Evolutionary conservation across 257 asterid species (phyloP).

Genomic region (Orobanche coerulescens): DNA sequence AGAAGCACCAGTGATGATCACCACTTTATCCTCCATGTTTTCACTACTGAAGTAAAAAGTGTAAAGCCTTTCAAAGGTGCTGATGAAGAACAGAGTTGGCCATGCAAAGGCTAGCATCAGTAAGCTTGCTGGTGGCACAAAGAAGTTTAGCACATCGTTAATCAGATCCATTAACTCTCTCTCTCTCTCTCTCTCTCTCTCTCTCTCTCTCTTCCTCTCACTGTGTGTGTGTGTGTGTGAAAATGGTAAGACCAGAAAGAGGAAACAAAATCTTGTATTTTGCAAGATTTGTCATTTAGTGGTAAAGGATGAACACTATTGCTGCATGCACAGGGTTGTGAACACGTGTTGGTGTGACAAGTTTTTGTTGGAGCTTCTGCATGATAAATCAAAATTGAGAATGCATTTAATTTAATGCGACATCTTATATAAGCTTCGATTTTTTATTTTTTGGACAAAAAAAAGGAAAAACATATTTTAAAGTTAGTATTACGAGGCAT

Average conservation of each 20-base stretch:
- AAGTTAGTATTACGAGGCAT: no score
- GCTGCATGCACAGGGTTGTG: constrained; percentile 38
- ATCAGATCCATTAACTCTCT: constrained; percentile 40
- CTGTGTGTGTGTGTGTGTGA: no score
- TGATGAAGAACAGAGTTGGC: constrained; percentile 75
- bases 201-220: no score
- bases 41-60: constrained; percentile 30
- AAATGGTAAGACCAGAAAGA: no score
- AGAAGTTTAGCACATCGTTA: constrained; percentile 42
- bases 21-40: constrained; percentile 64
- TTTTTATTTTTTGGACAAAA: no score
- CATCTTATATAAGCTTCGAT: no score
- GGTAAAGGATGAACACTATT: constrained; percentile 34
- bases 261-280: no score
- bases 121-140: constrained; percentile 84
- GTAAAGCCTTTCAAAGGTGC: constrained; percentile 62
- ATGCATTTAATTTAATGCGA: no score
- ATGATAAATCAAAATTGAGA: no score
- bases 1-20: constrained; percentile 84
- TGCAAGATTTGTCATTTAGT: constrained; percentile 27
- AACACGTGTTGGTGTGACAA: constrained; percentile 58
- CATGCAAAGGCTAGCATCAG: constrained; percentile 81
- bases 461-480: no score
- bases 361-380: no score
- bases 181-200: no score